Evolutionary conservation across 345 rosid species (phyloP).

Genomic region (Populus pruinosa): DNA sequence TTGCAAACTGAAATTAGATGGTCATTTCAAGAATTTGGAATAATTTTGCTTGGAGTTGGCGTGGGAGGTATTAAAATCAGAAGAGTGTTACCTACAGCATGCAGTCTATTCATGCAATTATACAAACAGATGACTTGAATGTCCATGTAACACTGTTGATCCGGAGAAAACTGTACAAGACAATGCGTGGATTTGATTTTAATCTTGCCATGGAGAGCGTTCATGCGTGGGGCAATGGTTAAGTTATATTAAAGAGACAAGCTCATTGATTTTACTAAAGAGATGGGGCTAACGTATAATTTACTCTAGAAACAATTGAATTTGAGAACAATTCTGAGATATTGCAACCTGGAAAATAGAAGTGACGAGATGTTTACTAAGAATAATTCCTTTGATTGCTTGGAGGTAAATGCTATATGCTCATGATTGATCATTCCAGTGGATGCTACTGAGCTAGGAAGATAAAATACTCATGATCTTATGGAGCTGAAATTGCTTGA

Average conservation of each 20-base stretch:
- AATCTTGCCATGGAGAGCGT: background rate
- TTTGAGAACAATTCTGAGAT: no score
- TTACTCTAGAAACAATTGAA: no score
- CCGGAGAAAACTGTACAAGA: background rate
- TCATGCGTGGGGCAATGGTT: background rate
- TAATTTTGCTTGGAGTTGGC: background rate
- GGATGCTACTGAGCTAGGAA: background rate
- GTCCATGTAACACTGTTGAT: background rate
- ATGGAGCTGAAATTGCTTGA: slow-evolving; percentile 56
- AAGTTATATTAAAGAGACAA: no score
- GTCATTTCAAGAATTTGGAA: background rate
- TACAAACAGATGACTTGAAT: background rate
- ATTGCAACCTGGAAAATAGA: no score
- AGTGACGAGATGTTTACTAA: no score
- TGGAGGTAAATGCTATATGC: background rate
- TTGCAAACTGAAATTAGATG: background rate
- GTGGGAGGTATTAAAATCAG: background rate
- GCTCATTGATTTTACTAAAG: no score
- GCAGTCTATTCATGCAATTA: background rate
- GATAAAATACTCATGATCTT: slow-evolving; percentile 11
- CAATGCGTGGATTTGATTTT: background rate
- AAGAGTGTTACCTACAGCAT: background rate
- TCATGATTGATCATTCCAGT: background rate
- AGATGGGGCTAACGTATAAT: no score
- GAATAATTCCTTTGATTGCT: background rate